Base-by-base conservation (phyloP, 208 protist species). In the Leishmania tropica region DNA sequence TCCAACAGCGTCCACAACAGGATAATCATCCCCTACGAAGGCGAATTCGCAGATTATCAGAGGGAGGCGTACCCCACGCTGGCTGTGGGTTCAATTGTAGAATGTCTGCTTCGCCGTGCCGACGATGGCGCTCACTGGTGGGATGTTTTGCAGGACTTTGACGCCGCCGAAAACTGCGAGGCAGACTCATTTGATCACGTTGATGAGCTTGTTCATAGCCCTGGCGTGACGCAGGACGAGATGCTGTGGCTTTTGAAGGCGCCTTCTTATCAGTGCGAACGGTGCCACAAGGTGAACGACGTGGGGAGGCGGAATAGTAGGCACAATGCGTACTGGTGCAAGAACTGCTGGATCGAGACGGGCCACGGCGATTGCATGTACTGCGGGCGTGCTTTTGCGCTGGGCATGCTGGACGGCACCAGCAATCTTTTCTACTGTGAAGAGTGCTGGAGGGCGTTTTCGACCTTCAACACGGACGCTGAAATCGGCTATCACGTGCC, bases 61-160 rank as follows among this genome's bases (percentile, higher is more conserved):
- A 51, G 48, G 24, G 87, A 90, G 40, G 85, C 90, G 31, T 90
- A 88, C 75, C 90, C 84, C n/a, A 74, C 85, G 40, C 51, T 97
- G 31, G 78, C 62, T 31, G 81, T 21, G 11, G 89, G 87, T 31
- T 88, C 83, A 71, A 58, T 94, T 48, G 77, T 96, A 48, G 88
- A 96, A 58, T 97, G 94, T 76, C 72, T 96, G 37, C 85, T 95
- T 35, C 83, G 85, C 40, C 82, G 89, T 68, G 89, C 87, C 45
- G 81, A 94, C 76, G 92, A 97, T 76, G 92, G 91, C 4, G 86
- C 92, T 51, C 94, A 96, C 81, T 97, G 94, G 94, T 97, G 94
- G 93, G 93, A 96, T 85, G 78, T 96, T 65, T 54, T 97, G 72
- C 87, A 87, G 53, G 83, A 85, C 42, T 88, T 86, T 0, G 83